A percentile compares a stretch with the other conserved stretches of the same genome.
Evolutionary conservation across 352 stramenopile species (phyloP).

Genomic region (Phytophthora colocasiae): DNA sequence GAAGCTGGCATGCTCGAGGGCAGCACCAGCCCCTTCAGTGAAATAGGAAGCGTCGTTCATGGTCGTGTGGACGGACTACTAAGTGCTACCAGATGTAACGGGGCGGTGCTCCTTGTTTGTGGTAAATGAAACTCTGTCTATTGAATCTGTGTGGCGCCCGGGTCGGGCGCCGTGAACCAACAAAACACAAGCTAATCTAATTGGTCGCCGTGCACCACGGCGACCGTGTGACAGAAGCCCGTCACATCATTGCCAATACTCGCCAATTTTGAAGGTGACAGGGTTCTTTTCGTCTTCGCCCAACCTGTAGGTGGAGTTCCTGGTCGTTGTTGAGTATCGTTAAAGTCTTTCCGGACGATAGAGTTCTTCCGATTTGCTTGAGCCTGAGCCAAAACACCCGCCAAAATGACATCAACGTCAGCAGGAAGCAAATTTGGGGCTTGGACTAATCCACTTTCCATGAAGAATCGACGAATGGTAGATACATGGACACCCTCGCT

Average conservation of each 20-base stretch:
- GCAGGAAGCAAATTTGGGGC: constrained; percentile 49
- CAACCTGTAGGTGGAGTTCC: constrained; percentile 29
- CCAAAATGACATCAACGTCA: constrained; percentile 76
- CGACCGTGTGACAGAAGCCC: too few relatives aligned
- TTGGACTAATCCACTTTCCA: constrained; percentile 68
- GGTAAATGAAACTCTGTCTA: too few relatives aligned
- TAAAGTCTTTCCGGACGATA: constrained; percentile 65
- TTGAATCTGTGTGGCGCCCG: too few relatives aligned
- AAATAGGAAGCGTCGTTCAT: too few relatives aligned
- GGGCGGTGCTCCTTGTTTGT: too few relatives aligned
- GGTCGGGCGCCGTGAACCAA: too few relatives aligned
- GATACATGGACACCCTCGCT: constrained; percentile 62
- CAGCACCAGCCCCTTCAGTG: too few relatives aligned
- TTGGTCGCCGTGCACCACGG: too few relatives aligned
- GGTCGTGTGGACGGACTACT: too few relatives aligned
- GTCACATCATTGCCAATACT: constrained; percentile 9
- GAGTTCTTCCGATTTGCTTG: constrained; percentile 61
- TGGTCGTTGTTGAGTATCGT: constrained; percentile 8
- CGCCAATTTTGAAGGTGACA: constrained; percentile 14
- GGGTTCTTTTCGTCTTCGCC: constrained; percentile 28
- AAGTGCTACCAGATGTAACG: too few relatives aligned
- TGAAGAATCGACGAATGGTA: constrained; percentile 71
- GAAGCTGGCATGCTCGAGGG: too few relatives aligned
- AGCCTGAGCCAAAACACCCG: constrained; percentile 61
- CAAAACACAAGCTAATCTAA: too few relatives aligned